phyloP scores from a whole-genome alignment of 768 basidiomycete species.

The Sistotremastrum niveocremeum region DNA sequence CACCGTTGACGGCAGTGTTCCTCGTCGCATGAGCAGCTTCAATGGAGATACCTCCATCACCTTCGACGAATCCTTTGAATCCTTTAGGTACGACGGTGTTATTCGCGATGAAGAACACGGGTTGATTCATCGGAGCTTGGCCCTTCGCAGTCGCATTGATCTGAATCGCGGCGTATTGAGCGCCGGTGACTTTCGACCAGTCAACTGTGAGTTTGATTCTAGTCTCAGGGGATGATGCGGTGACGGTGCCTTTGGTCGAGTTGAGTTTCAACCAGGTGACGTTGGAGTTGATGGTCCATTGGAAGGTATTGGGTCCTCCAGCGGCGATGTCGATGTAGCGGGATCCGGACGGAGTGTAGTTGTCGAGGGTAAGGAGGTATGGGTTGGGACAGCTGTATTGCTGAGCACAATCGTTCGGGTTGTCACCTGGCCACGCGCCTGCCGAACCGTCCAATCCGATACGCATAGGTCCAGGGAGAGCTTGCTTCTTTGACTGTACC shows the following conservation, averaged over 20 bases:
- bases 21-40: constrained; percentile 48
- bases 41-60: constrained; percentile 47
- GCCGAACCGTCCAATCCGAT: constrained; percentile 45
- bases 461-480: constrained; percentile 48
- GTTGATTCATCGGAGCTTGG: constrained; percentile 20
- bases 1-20: constrained; percentile 32
- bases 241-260: constrained; percentile 34
- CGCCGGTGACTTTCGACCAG: constrained; percentile 32
- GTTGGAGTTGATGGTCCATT: constrained; percentile 35
- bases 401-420: constrained; percentile 39
- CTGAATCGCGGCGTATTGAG: constrained; percentile 26
- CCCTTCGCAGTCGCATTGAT: constrained; percentile 32
- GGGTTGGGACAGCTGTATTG: constrained; percentile 36
- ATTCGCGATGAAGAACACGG: constrained; percentile 18
- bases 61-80: constrained; percentile 53
- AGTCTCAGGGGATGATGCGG: constrained; percentile 31
- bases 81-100: constrained; percentile 22
- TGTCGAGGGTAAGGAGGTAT: constrained; percentile 33
- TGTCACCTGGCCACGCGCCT: constrained; percentile 65
- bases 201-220: constrained; percentile 47
- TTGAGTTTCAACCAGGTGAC: constrained; percentile 41
- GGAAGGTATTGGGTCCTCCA: constrained; percentile 45
- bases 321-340: constrained; percentile 52
- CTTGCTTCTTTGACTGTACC: constrained; percentile 41
- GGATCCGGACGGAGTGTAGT: constrained; percentile 38